phyloP scores from a whole-genome alignment of 2,329 filamentous ascomycete genomes.

The Rhinocladiella similis region DNA sequence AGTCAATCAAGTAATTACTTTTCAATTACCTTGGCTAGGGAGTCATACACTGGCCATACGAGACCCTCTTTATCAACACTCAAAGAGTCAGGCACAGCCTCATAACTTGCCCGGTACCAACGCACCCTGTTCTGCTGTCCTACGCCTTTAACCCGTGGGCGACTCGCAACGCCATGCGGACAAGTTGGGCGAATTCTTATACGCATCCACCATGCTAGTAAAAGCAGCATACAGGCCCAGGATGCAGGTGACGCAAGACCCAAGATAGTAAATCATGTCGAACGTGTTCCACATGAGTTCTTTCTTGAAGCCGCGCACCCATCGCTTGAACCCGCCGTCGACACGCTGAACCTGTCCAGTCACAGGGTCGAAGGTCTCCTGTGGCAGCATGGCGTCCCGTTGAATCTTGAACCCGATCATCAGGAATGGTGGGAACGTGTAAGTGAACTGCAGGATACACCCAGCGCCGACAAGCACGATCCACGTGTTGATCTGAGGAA shows the following conservation, averaged over 20 bases:
- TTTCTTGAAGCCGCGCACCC: conserved; percentile 30
- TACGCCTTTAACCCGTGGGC: conserved; percentile 12
- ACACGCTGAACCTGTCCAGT: conserved; percentile 24
- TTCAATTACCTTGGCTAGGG: too few species aligned
- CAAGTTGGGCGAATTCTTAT: conserved; percentile 24
- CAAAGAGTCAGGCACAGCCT: too few species aligned
- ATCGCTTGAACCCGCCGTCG: conserved; percentile 22
- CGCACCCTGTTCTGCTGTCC: not conserved
- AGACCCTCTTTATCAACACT: too few species aligned
- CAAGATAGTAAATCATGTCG: conserved; percentile 32
- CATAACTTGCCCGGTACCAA: not conserved
- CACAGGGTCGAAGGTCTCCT: conserved; percentile 28
- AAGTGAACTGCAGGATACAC: conserved; percentile 49
- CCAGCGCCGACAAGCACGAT: conserved; percentile 44
- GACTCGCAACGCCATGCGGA: conserved; percentile 20
- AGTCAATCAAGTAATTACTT: too few species aligned
- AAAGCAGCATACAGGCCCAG: conserved; percentile 31
- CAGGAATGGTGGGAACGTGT: conserved; percentile 44
- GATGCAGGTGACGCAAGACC: conserved; percentile 28
- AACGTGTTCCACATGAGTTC: conserved; percentile 32
- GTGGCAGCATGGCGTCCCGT: conserved; percentile 30
- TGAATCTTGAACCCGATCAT: conserved; percentile 34
- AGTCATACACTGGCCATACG: too few species aligned
- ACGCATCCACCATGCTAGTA: conserved; percentile 32
- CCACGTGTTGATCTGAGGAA: conserved; percentile 44